Evolutionary conservation across 805 yeast genomes (phyloP), one percentile per base, ranked within the genome.

Genomic region (Kodamaea neixiangensis): DNA sequence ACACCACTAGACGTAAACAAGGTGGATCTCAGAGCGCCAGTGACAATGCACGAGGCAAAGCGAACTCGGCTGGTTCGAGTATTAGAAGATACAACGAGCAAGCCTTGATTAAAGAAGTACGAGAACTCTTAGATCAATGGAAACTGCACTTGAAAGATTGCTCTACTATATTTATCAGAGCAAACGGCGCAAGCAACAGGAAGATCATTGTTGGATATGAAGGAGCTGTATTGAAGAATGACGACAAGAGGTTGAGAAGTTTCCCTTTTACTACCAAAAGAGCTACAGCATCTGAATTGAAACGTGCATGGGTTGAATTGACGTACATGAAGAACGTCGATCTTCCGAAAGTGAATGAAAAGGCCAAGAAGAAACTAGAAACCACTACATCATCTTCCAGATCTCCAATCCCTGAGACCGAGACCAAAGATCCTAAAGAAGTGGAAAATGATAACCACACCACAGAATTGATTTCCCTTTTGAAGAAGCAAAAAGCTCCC

Each of bases 1-100:
- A 94, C 63, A 94, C 99, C 2, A 91, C 97, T 1, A 83, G 99
- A 73, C 80, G 97, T 56, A 94, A 94, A 63, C 99, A 94, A 68
- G 99, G 99, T 75, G 99, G 99, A 1, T 81, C 97, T 0, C 99
- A 94, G 65, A 82, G 92, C 56, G 92, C 97, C 1, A 86, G 82
- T 68, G 99, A 94, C 68, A 89, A 86, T 62, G 87, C 96, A 0
- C 82, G 87, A 57, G 98, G 99, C 3, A 93, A 92, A 65, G 98
- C 98, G 6, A 90, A 90, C 55, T 90, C 97, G 20, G 99, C 97
- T 0, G 99, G 99, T 47, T 87, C 97, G 1, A 82, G 83, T 48
- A 76, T 94, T 43, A 83, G 99, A 72, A 78, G 99, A 54, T 85
- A 90, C 60, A 93, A 92, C 61, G 99, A 94, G 68, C 86, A 83